Evolutionary conservation across 2,329 filamentous ascomycete species (phyloP), one percentile per base, ranked within the genome.

Genomic region (Purpureocillium takamizusanense): DNA sequence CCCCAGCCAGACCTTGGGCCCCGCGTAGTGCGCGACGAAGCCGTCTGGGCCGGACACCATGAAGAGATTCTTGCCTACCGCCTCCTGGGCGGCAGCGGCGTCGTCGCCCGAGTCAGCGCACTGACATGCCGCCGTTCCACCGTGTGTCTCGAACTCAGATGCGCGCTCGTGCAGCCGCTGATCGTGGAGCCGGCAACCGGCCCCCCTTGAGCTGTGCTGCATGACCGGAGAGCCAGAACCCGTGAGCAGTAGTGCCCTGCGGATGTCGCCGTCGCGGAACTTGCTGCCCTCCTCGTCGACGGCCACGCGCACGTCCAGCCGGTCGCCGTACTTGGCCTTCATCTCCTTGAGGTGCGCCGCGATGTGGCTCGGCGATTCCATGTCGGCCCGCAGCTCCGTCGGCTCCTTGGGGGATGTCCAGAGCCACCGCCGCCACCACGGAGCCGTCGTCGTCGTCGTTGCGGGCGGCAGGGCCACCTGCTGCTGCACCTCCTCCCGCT

Each of bases 21-120:
- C 90, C 3, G 87, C 86, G 62, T 84, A 86, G 46, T 83, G 74
- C 32, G 76, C 73, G 30, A 97, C 73, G 61, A 97, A 97, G 1
- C 92, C 90, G 38, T 94, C 86, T 0, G 92, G 90, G 0, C 92
- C 92, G 1, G 88, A 94, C 2, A 97, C 76, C 40, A 95, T 69
- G n/a, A 95, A 66, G 15, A 95, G 57, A 42, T 79, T 80, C 45
- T 72, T 75, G 1, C 74, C 70, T 1, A 61, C 51, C 10, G 37
- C 31, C 10, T 40, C 49, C n/a, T n/a, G n/a, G n/a, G n/a, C n/a
- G n/a, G n/a, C n/a, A n/a, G n/a, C n/a, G n/a, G n/a, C n/a, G 6
- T 49, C 51, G 10, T 46, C 34, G 6, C 21, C 10, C 1, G 38
- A 40, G 9, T 46, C 34, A 2, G 45, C 44, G 42, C 58, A 62